phyloP scores from a whole-genome alignment of 2,329 filamentous ascomycete genomes.

The Xylaria sp. region DNA sequence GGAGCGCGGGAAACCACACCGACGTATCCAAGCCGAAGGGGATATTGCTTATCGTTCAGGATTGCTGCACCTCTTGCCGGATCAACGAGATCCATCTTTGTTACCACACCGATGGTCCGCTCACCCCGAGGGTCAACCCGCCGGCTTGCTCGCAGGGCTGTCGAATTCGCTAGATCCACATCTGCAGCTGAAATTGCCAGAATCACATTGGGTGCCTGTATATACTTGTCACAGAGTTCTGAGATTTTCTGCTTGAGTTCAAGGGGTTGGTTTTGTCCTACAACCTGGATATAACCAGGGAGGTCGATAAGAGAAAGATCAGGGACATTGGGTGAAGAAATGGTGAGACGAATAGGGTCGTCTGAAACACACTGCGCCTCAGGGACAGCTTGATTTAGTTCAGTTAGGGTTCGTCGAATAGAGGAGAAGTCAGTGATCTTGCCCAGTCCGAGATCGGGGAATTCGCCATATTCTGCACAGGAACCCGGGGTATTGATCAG shows the following conservation, averaged over 20 bases:
- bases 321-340: conserved; percentile 93
- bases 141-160: conserved; percentile 85
- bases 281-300: conserved; percentile 96
- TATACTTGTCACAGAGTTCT: conserved; percentile 97
- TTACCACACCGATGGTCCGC: conserved; percentile 96
- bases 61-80: conserved; percentile 77
- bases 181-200: conserved; percentile 97
- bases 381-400: conserved; percentile 91
- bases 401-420: conserved; percentile 91
- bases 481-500: conserved; percentile 92
- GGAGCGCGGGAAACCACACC: conserved; percentile 90
- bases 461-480: conserved; percentile 90
- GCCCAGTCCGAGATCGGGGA: conserved; percentile 86
- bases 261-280: conserved; percentile 85
- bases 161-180: conserved; percentile 96
- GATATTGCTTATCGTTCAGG: conserved; percentile 88
- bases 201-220: conserved; percentile 93
- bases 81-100: conserved; percentile 98
- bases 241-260: conserved; percentile 95
- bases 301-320: conserved; percentile 96
- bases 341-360: conserved; percentile 93
- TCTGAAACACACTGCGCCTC: conserved; percentile 92
- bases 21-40: conserved; percentile 92
- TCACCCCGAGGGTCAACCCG: conserved; percentile 93
- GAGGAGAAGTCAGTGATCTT: conserved; percentile 91